These are phyloP conservation scores for Stachybotrys elegans DNA, from an alignment of 2,329 filamentous ascomycete species.

Conservation along the genomic window DNA sequence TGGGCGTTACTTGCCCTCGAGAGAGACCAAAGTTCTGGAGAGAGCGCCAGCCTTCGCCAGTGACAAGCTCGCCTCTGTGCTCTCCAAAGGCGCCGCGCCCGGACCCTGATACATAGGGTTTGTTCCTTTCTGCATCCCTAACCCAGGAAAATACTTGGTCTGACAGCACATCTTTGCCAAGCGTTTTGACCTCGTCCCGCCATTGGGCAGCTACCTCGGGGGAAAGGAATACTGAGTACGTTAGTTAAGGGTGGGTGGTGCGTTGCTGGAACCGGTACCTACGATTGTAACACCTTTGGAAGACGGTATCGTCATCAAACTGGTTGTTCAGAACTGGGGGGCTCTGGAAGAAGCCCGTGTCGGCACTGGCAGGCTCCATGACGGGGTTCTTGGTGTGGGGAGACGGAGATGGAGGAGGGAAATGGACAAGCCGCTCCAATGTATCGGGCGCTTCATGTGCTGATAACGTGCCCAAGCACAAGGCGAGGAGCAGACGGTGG, in stretches of 20 bases:
- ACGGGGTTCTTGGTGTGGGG: too few relatives aligned
- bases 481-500: too few relatives aligned
- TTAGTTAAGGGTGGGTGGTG: not conserved
- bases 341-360: conserved; percentile 52
- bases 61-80: conserved; percentile 54
- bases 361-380: conserved; percentile 40
- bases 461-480: too few relatives aligned
- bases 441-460: too few relatives aligned
- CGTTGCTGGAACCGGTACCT: conserved; percentile 14
- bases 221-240: conserved; percentile 44
- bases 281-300: conserved; percentile 49
- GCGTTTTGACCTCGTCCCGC: conserved; percentile 36
- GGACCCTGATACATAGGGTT: conserved; percentile 52
- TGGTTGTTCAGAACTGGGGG: conserved; percentile 49
- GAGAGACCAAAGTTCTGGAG: conserved; percentile 54
- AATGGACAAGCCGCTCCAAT: too few relatives aligned
- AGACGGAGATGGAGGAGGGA: too few relatives aligned
- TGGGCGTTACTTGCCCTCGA: conserved; percentile 37
- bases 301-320: conserved; percentile 48
- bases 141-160: conserved; percentile 51
- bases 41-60: conserved; percentile 60
- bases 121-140: conserved; percentile 60
- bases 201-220: conserved; percentile 30
- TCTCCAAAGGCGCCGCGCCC: conserved; percentile 59
- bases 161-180: conserved; percentile 49